Evolutionary conservation across 768 basidiomycete species (phyloP), one percentile per base, ranked within the genome.

Genomic region (Termitomyces titanicus): DNA sequence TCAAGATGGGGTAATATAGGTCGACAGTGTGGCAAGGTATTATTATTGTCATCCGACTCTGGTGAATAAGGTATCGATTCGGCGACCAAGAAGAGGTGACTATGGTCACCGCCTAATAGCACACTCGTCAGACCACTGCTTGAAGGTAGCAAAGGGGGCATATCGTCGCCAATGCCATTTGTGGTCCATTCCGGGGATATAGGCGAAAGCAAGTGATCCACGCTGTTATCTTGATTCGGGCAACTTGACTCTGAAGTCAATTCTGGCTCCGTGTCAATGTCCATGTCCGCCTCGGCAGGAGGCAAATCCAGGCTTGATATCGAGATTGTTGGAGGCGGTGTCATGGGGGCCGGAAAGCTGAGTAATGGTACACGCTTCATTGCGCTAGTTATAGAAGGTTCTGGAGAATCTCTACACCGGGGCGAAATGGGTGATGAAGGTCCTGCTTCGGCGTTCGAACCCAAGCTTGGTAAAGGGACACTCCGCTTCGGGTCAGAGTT

Each of bases 241-340:
- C 24, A 29, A 27, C 52, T 51, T 33, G 56, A 51, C 29, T 46
- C 52, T 35, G 55, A 47, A 10, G 54, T 51, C 7, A 55, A 42
- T 47, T 69, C 68, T 13, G 51, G 25, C 43, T 75, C 75, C 9
- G 63, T 15, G 9, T 31, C 29, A 27, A 37, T 48, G 17, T 40
- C 50, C 45, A 25, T 48, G 11, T 40, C 50, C 13, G 13, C 29
- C 9, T 51, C 50, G 15, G 39, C 42, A 25, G 71, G 71, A 8
- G 79, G 77, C 31, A 79, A 56, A 42, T 61, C 66, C 20, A 68
- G 68, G 0, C 71, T 73, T 40, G 63, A 56, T 27, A 68, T 72
- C 20, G 74, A 73, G 51, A 75, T 65, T 18, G 75, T 78, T 34
- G 74, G 71, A 17, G 77, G 77, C 49, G 77, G 78, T 18, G 77